Evolutionary conservation across 1,284 basidiomycete species (phyloP), one percentile per base, ranked within the genome.

Genomic region (Cryptococcus wingfieldii): DNA sequence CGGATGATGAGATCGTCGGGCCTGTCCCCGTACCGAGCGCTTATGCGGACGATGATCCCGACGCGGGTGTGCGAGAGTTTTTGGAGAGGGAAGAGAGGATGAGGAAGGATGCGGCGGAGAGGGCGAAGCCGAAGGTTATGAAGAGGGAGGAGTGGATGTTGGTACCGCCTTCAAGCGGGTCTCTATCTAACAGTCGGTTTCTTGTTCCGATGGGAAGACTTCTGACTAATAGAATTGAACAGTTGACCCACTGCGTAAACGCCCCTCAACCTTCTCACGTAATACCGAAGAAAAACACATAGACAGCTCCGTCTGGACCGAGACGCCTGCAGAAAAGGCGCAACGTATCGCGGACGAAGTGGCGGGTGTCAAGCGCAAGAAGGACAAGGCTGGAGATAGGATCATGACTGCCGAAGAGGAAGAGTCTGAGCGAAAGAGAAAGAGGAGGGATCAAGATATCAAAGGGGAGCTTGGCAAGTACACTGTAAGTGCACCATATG

Each of bases 101-200:
- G 28, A 48, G 59, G 14, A 88, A 89, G 68, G 80, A 83, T 56
- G 78, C 87, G 58, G 79, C 83, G 59, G 83, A 86, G 66, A 78
- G 83, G 50, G 78, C 79, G 16, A 85, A 86, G 64, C 87, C 87
- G 6, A 88, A 90, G 73, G 83, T 83, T 44, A 78, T 83, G 31
- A 80, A 90, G 71, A 83, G 93, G 52, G 90, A 94, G 37, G 90
- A 93, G 71, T 96, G 92, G 92, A 96, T 96, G 93, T 81, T 95
- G 39, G 86, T 88, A 0, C 92, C 92, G 1, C 92, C 93, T 0
- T 84, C 86, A 12, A 83, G 84, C 0, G 86, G 87, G 2, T 86
- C 88, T 59, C 74, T 93, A 14, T 79, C 90, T 13, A 81, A 82
- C 47, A 86, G 89, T 90, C 65, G 64, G 87, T 83, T 25, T 38